Evolutionary conservation across 805 yeast species (phyloP), one percentile per base, ranked within the genome.

Genomic region (Ogataea methylovora): DNA sequence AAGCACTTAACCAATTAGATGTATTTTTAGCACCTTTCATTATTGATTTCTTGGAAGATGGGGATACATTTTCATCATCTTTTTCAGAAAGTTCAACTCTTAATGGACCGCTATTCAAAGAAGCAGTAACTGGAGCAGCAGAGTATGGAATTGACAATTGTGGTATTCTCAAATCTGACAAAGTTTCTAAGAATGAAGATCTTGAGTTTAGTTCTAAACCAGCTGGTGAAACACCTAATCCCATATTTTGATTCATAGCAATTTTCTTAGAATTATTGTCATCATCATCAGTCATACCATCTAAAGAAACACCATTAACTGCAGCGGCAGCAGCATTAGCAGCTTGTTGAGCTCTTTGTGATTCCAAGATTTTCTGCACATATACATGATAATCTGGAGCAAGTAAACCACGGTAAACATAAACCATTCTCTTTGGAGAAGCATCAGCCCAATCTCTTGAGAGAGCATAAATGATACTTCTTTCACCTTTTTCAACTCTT

Each of bases 361-460:
- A 53, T 39, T 75, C 81, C 63, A 76, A 70, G 30, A 79, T 76
- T 41, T 70, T 72, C 33, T 76, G 72, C 7, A 84, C 90, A 51
- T 79, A 84, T 26, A 76, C 59, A 46, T 79, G 79, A 57, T 79
- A 84, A 52, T 83, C 88, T n/a, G 75, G 68, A 21, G 90, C 73
- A 41, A 84, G 63, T 20, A 81, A 60, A 25, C 94, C 94, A 49
- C 92, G 74, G 56, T 84, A 84, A 32, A 82, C 87, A 49, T 84
- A 84, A 19, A 84, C 87, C 94, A 84, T 84, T 63, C 94, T 69
- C 50, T 84, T 79, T 33, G 94, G 94, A 2, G 86, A 77, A 13
- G 90, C 86, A 55, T 83, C 90, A 3, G 94, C 90, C 94, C 94
- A 84, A 56, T 84, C 92, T 60, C 94, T 73, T 1, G 86, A 78